Evolutionary conservation across 139 green algal species (phyloP).

Genomic region (Astrephomene gubernaculifera): DNA sequence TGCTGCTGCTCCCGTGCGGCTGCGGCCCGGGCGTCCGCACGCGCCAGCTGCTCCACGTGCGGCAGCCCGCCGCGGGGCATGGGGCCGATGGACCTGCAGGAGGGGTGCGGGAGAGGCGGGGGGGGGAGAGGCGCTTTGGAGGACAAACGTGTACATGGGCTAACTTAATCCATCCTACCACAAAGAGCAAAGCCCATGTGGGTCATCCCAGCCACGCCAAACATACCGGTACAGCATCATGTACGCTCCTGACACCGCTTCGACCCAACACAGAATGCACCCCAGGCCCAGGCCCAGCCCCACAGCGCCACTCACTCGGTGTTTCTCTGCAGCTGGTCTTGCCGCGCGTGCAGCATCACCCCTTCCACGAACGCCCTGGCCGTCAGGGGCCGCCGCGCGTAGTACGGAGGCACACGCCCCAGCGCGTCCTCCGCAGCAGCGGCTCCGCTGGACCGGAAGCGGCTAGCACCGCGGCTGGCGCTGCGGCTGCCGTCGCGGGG

Average conservation of each 20-base stretch:
- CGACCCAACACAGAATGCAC: no score
- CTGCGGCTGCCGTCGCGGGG: not conserved
- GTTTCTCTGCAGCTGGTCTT: conserved; percentile 20
- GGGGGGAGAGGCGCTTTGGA: no score
- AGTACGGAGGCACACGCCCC: not conserved
- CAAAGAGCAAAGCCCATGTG: no score
- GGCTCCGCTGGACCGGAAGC: not conserved
- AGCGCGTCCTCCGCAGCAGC: not conserved
- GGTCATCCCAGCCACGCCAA: no score
- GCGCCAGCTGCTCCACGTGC: not conserved
- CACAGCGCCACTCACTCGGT: no score
- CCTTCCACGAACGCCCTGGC: conserved; percentile 38
- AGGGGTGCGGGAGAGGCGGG: no score
- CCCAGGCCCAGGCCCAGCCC: no score
- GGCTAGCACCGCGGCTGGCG: not conserved
- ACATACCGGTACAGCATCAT: no score
- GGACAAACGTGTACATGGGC: no score
- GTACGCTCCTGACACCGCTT: no score
- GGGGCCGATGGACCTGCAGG: not conserved
- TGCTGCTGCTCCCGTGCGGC: not conserved
- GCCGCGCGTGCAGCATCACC: conserved; percentile 19
- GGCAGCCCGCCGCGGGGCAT: conserved; percentile 27
- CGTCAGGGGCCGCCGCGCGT: conserved; percentile 38
- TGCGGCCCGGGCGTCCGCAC: not conserved
- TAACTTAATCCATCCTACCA: no score